Conservation (phyloP, 106 monocot genomes). For the Platanthera guangdongensis region DNA sequence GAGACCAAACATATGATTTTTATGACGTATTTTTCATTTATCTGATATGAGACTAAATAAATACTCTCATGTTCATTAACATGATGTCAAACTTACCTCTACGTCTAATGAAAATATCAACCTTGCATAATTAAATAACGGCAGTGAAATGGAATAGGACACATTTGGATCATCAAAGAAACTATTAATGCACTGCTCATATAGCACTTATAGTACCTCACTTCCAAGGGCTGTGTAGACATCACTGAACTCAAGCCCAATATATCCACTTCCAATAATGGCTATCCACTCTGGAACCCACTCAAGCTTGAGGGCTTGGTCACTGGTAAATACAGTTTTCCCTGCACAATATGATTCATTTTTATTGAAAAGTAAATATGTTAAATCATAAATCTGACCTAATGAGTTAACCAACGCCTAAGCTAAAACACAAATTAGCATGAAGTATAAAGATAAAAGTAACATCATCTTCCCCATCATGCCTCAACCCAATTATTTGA, state of each 20-base stretch:
- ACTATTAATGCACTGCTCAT: neutral
- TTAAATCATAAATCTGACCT: too few species aligned
- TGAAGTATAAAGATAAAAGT: neutral
- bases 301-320: slow-evolving; percentile 96
- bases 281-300: slow-evolving; percentile 98
- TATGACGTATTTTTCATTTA: too few species aligned
- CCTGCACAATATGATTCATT: slow-evolving; percentile 35
- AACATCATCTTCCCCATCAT: neutral
- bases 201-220: slow-evolving; percentile 43
- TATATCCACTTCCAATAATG: slow-evolving; percentile 97
- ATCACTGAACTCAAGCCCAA: slow-evolving; percentile 99
- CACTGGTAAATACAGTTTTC: slow-evolving; percentile 97
- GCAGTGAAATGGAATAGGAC: neutral
- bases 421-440: neutral
- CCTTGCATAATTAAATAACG: neutral
- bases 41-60: too few species aligned
- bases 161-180: neutral
- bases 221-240: slow-evolving; percentile 98
- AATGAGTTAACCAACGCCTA: neutral
- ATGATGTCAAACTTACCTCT: neutral
- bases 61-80: too few species aligned
- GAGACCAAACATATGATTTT: too few species aligned
- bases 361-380: neutral
- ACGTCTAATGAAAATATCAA: neutral
- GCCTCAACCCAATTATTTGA: neutral